These are phyloP conservation scores for Daphne laureola DNA, from an alignment of 441 rosid genomes.

Conservation along the genomic window DNA sequence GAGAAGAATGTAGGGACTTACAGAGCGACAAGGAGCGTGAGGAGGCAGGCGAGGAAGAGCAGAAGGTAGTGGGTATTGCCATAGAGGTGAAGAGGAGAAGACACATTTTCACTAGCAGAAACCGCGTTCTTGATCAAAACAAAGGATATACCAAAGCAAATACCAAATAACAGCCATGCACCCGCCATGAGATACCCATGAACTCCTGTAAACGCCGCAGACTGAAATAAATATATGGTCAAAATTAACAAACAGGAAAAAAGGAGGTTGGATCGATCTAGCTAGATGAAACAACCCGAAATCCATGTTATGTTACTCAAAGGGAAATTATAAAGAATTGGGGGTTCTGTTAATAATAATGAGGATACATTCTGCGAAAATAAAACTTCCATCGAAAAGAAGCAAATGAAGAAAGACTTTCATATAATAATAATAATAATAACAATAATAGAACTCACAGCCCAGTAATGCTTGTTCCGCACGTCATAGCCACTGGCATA, in stretches of 20 bases:
- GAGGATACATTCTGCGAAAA: too few relatives aligned
- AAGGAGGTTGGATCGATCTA: too few relatives aligned
- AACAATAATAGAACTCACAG: constrained; percentile 36
- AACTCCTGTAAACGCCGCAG: constrained; percentile 67
- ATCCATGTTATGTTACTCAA: too few relatives aligned
- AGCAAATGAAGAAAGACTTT: neutral
- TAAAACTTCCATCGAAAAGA: neutral
- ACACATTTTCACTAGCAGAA: neutral
- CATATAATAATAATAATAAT: too few relatives aligned
- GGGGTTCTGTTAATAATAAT: too few relatives aligned
- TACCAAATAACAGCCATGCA: constrained; percentile 38
- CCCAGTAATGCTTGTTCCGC: constrained; percentile 53
- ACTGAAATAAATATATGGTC: constrained; percentile 38
- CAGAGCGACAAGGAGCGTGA: constrained; percentile 42
- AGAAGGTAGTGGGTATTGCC: constrained; percentile 22
- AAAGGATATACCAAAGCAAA: constrained; percentile 31
- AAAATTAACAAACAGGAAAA: neutral
- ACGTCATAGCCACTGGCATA: constrained; percentile 47
- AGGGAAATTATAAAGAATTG: too few relatives aligned
- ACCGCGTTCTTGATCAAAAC: constrained; percentile 15
- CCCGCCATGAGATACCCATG: constrained; percentile 49
- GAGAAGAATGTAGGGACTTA: constrained; percentile 17
- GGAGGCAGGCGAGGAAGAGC: constrained; percentile 28
- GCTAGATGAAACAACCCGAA: too few relatives aligned
- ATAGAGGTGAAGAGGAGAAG: constrained; percentile 15